A percentile compares a stretch with the other conserved stretches of the same genome.
Evolutionary conservation across 1,284 basidiomycete genomes (phyloP).

Genomic region (Heterobasidion annosum): DNA sequence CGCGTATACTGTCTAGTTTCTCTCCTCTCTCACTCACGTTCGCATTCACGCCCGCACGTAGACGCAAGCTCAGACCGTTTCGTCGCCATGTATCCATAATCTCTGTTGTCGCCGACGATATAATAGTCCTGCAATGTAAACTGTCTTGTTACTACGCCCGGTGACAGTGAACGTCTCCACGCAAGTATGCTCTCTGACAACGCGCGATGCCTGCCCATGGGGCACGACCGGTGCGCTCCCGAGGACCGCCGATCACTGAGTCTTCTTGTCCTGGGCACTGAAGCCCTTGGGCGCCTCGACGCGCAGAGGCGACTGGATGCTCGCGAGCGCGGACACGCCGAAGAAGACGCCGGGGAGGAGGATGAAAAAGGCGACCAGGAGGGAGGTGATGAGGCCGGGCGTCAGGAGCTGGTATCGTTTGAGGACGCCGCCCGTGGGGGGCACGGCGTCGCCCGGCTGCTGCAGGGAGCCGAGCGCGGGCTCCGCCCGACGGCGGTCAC

Average conservation of each 20-base stretch:
- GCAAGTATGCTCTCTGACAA: background rate
- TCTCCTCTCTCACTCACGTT: background rate
- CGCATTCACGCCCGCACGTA: conserved; percentile 7
- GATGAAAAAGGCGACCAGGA: conserved; percentile 64
- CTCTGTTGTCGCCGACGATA: conserved; percentile 7
- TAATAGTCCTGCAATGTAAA: conserved; percentile 4
- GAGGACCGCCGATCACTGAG: conserved; percentile 35
- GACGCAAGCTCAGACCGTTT: conserved; percentile 1
- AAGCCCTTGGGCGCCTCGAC: conserved; percentile 58
- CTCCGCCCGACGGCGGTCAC: conserved; percentile 26
- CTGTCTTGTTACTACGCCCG: too few species aligned
- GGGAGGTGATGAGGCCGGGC: conserved; percentile 64
- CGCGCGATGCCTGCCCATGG: too few species aligned
- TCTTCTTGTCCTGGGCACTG: conserved; percentile 69
- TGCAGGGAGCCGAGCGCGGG: conserved; percentile 10
- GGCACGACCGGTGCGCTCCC: too few species aligned
- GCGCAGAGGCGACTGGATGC: conserved; percentile 66
- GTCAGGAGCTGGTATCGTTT: conserved; percentile 74
- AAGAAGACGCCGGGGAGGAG: conserved; percentile 63
- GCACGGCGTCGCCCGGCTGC: conserved; percentile 22
- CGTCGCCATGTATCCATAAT: conserved; percentile 10
- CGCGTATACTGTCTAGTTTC: too few species aligned
- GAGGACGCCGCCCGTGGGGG: conserved; percentile 50
- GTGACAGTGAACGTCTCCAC: background rate
- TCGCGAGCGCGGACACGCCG: conserved; percentile 61